Percentiles rank a stretch among this genome's conserved stretches.
Evolutionary conservation across 2,329 filamentous ascomycete species (phyloP).

Genomic region (Sarocladiaceae sp.): DNA sequence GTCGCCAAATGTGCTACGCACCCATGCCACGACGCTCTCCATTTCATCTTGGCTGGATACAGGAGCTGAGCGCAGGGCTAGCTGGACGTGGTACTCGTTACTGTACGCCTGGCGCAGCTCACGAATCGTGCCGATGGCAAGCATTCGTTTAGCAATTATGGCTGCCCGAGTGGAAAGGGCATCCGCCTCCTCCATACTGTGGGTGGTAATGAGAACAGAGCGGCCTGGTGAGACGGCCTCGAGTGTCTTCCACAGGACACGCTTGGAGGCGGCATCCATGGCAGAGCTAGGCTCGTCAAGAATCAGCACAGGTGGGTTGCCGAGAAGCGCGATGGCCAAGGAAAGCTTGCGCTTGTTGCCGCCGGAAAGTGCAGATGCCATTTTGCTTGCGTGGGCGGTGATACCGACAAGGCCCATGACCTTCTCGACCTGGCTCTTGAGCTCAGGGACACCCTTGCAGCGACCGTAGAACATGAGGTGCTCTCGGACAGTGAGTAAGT

Average conservation of each 20-base stretch:
- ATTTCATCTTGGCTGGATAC: not conserved
- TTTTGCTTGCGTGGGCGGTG: constrained; percentile 57
- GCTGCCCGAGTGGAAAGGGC: not conserved
- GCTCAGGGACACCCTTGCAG: constrained; percentile 64
- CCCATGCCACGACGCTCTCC: not conserved
- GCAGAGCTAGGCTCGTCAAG: constrained; percentile 80
- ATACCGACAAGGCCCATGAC: constrained; percentile 71
- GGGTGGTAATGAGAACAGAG: constrained; percentile 55
- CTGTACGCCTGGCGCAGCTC: constrained; percentile 1
- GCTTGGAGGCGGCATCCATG: constrained; percentile 79
- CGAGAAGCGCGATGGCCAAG: constrained; percentile 79
- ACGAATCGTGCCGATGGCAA: not conserved
- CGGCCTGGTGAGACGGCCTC: constrained; percentile 64
- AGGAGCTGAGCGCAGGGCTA: not conserved
- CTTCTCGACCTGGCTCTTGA: constrained; percentile 65
- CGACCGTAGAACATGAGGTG: constrained; percentile 78
- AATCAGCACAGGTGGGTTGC: constrained; percentile 73
- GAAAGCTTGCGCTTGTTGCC: constrained; percentile 84
- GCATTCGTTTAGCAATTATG: not conserved
- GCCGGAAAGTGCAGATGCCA: constrained; percentile 70
- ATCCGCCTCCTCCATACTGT: constrained; percentile 36
- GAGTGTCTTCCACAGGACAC: constrained; percentile 81
- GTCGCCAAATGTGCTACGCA: not conserved
- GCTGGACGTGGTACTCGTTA: constrained; percentile 5
- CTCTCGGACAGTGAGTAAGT: constrained; percentile 75